Evolutionary conservation across 305 asterid genomes (phyloP), one percentile per base, ranked within the genome.

Genomic region (Ajuga reptans): DNA sequence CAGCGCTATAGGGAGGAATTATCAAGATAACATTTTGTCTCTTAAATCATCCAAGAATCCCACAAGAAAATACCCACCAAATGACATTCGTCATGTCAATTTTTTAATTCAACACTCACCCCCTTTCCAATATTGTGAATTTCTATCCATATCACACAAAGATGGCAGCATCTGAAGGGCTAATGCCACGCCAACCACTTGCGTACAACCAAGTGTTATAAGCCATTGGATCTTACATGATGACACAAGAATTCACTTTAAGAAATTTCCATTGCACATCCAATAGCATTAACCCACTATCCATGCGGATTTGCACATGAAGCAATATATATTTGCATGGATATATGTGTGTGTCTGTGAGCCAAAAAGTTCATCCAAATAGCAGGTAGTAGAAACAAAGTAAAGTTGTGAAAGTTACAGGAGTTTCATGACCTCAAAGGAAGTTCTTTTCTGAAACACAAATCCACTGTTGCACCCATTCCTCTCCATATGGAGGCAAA

Each of bases 401-500:
- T 33, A 17, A 69, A 27, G 56, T 7, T 34, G 57, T 43, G 72
- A 60, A 57, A 61, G 68, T 72, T 46, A 75, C 24, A 7, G 71
- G 64, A 65, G 36, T 47, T 41, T 64, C 52, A 69, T 58, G 64
- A 93, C 99, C 99, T 94, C 76, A 94, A 79, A 61, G 99, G 99
- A 69, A 94, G 96, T 75, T 94, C 97, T 83, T 82, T 94, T 79
- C 99, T 84, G 90, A 82, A 94, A 71, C 72, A 84, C 42, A 94
- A 80, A 81, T 94, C 96, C 53, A 91, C 97, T 7, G 85, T 61
- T 31, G 86, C 90, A 42, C 99, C 99, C 96, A 94, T 91, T 63
- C 99, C 99, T 60, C 99, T 85, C 99, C 99, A 94, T 81, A 94
- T 94, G 37, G 99, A 94, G 80, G 99, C 99, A 81, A 94, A 94